Evolutionary conservation across 73 alveolate genomes (phyloP), one percentile per base, ranked within the genome.

Genomic region (Uronychia setigera): DNA sequence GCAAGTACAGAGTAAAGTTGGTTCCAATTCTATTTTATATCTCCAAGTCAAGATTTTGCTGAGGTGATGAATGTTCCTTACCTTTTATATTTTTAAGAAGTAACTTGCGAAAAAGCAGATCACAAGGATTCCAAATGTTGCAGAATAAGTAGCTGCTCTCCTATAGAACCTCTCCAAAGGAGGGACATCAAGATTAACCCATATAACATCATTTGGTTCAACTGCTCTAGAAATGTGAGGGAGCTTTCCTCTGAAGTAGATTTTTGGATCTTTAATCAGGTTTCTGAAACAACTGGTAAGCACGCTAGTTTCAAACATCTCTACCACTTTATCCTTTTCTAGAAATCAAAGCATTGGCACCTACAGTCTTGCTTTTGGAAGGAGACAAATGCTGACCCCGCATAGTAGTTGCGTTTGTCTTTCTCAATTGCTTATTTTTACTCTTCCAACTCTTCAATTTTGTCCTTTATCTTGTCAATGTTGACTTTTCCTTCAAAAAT

Each of bases 191-290:
- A 94, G 82, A 78, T 94, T 92, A 35, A 89, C 95, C 98, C 98
- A 94, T 76, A 34, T 92, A 27, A 94, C 93, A 77, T 94, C 96
- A 29, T 94, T 89, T 29, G 98, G 98, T 80, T 94, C 96, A 1
- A 97, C 96, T 1, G 98, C 97, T 60, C 93, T 82, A 11, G 67
- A 11, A 19, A 46, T 46, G 19, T 11, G 19, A 46, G 67, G 67
- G n/a, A 46, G 67, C 19, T 46, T 46, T 46, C 67, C 67, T 46
- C 67, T 5, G 19, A 46, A 46, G 19, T 46, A 46, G 67, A 46
- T 5, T 19, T 19, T 46, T 46, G 67, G 67, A 19, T 46, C 67
- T 19, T 46, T 46, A 19, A 46, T 46, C n/a, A 46, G 67, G 5
- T 19, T 5, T 19, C 19, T 46, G 5, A 46, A 46, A 19, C 67